Evolutionary conservation across 2,329 filamentous ascomycete species (phyloP).

Genomic region (Penicillium sp.): DNA sequence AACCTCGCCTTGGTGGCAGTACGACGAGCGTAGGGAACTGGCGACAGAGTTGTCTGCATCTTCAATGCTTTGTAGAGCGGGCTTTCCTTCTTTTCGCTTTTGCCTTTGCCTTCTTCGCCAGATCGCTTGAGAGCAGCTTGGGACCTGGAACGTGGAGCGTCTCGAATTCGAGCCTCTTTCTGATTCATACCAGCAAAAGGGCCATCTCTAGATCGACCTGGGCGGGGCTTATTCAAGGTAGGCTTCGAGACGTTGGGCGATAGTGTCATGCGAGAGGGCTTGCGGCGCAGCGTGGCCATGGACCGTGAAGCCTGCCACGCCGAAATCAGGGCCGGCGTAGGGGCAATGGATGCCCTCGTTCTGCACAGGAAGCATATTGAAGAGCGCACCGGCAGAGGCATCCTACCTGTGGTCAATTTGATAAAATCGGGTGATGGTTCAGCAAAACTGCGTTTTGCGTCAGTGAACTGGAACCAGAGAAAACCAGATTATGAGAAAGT

Average conservation of each 20-base stretch:
- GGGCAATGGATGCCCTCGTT: conserved; percentile 20
- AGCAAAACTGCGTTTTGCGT: background rate
- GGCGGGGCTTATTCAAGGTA: conserved; percentile 36
- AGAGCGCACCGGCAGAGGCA: conserved; percentile 28
- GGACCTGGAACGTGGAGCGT: conserved; percentile 35
- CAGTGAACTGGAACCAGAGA: background rate
- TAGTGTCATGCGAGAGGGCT: conserved; percentile 38
- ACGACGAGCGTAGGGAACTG: conserved; percentile 71
- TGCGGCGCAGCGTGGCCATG: conserved; percentile 35
- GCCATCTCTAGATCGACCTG: conserved; percentile 46
- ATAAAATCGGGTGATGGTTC: background rate
- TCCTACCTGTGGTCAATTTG: conserved; percentile 24
- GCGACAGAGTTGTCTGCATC: conserved; percentile 80
- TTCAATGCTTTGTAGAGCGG: conserved; percentile 76
- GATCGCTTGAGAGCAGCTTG: conserved; percentile 46
- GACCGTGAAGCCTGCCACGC: conserved; percentile 33
- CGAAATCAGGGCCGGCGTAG: conserved; percentile 13
- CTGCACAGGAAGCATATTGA: conserved; percentile 37
- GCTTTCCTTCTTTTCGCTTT: conserved; percentile 46
- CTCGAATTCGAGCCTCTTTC: conserved; percentile 48
- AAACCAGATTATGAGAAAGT: conserved; percentile 10
- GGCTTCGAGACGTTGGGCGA: conserved; percentile 33
- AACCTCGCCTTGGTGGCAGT: conserved; percentile 61
- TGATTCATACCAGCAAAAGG: conserved; percentile 62
- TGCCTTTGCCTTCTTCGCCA: conserved; percentile 33